A percentile compares a stretch with the other conserved stretches of the same genome.
Evolutionary conservation across 2,329 filamentous ascomycete genomes (phyloP).

Genomic region (Stachybotrys chartarum): DNA sequence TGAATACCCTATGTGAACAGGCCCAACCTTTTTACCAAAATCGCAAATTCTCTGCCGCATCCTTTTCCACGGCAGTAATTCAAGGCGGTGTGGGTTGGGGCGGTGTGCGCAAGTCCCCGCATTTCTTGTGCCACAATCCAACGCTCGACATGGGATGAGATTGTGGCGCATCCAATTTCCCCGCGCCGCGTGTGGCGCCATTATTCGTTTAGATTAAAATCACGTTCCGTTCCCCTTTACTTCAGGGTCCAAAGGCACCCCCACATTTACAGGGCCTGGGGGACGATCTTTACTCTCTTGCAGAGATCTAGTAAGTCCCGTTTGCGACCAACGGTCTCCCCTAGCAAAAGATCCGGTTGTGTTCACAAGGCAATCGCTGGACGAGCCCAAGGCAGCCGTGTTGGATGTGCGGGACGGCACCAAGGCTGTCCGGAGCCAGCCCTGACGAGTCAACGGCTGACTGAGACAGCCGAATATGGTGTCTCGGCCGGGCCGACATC

Average conservation of each 20-base stretch:
- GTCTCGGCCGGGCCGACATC: background rate
- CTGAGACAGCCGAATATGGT: background rate
- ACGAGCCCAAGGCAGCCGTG: too few species aligned
- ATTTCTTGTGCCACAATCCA: background rate
- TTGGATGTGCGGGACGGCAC: too few species aligned
- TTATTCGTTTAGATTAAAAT: background rate
- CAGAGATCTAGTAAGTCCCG: background rate
- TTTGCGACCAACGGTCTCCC: background rate
- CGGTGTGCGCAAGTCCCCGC: background rate
- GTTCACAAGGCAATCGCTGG: too few species aligned
- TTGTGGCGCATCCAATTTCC: background rate
- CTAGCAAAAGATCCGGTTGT: too few species aligned
- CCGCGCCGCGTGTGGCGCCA: background rate
- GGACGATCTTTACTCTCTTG: background rate
- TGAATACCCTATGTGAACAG: background rate
- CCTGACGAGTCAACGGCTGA: background rate
- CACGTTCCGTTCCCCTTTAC: background rate
- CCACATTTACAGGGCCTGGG: background rate
- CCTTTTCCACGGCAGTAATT: background rate
- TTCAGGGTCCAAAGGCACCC: background rate
- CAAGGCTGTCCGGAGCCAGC: too few species aligned
- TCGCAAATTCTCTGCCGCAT: background rate
- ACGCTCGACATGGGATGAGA: background rate
- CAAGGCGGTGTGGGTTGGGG: background rate
- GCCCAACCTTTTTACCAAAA: background rate